Evolutionary conservation across 2,329 filamentous ascomycete species (phyloP).

Genomic region (Aspergillus puulaauensis): DNA sequence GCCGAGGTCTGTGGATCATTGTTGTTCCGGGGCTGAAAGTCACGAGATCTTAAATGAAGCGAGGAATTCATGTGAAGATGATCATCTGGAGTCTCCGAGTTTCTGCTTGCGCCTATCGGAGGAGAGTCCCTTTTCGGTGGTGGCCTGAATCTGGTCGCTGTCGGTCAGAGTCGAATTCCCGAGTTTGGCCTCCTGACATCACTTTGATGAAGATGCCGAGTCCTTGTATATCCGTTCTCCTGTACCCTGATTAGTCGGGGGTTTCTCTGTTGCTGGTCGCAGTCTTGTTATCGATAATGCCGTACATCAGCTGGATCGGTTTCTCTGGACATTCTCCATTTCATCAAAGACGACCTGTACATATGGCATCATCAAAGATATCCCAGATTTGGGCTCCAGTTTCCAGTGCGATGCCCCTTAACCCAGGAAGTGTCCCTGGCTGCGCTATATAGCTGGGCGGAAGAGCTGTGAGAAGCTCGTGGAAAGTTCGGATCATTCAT

Average conservation of each 20-base stretch:
- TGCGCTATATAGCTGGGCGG: too few relatives aligned
- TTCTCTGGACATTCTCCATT: not conserved
- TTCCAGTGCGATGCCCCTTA: too few relatives aligned
- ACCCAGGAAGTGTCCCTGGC: too few relatives aligned
- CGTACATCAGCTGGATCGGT: not conserved
- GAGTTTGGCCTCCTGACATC: not conserved
- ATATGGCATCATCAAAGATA: too few relatives aligned
- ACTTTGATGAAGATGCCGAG: not conserved
- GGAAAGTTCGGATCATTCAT: too few relatives aligned
- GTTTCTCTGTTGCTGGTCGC: too few relatives aligned
- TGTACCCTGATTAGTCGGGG: too few relatives aligned
- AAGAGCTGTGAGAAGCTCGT: too few relatives aligned
- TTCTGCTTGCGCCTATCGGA: not conserved
- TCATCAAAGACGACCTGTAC: too few relatives aligned
- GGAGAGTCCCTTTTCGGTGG: not conserved
- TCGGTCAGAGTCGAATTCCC: conserved; percentile 3
- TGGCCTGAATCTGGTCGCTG: conserved; percentile 1
- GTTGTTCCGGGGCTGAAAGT: conserved; percentile 24
- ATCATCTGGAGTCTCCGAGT: not conserved
- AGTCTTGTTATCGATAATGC: not conserved
- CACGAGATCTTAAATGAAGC: conserved; percentile 23
- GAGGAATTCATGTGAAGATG: conserved; percentile 24
- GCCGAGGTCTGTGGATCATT: conserved; percentile 33
- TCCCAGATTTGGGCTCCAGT: too few relatives aligned
- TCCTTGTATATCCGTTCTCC: too few relatives aligned